phyloP scores from a whole-genome alignment of 352 stramenopile species.

The Globisporangium polare region DNA sequence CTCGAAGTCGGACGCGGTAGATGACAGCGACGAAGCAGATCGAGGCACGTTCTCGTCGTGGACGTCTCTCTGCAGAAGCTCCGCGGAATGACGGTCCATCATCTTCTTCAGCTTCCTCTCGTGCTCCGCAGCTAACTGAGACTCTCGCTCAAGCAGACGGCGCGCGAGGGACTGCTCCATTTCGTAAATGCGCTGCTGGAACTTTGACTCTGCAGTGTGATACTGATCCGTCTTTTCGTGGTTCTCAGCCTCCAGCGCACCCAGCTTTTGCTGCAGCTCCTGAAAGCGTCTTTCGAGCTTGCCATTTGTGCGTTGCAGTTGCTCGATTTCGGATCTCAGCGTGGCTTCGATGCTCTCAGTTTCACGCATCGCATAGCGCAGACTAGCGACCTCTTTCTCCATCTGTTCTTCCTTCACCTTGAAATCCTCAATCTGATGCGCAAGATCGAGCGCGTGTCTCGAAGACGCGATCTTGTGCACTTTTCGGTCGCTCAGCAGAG shows the following conservation, averaged over 20 bases:
- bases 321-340: constrained; percentile 7
- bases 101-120: constrained; percentile 30
- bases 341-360: constrained; percentile 9
- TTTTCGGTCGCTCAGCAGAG: constrained; percentile 29
- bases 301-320: constrained; percentile 7
- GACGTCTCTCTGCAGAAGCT: constrained; percentile 27
- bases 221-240: constrained; percentile 10
- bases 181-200: constrained; percentile 22
- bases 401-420: constrained; percentile 11
- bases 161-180: constrained; percentile 31
- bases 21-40: constrained; percentile 20
- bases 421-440: constrained; percentile 15
- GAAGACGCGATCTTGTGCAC: constrained; percentile 15
- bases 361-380: constrained; percentile 19
- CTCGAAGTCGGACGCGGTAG: constrained; percentile 1
- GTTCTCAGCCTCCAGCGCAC: constrained; percentile 3
- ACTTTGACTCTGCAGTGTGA: constrained; percentile 6
- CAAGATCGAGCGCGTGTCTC: constrained; percentile 12
- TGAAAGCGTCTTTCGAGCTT: constrained; percentile 23
- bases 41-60: constrained; percentile 3
- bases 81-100: constrained; percentile 35
- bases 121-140: constrained; percentile 32
- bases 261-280: constrained; percentile 23
- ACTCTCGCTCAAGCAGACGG: constrained; percentile 29
- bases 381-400: constrained; percentile 12